Conservation (phyloP, 2,329 filamentous ascomycete species). For the Calonectria naviculata region DNA sequence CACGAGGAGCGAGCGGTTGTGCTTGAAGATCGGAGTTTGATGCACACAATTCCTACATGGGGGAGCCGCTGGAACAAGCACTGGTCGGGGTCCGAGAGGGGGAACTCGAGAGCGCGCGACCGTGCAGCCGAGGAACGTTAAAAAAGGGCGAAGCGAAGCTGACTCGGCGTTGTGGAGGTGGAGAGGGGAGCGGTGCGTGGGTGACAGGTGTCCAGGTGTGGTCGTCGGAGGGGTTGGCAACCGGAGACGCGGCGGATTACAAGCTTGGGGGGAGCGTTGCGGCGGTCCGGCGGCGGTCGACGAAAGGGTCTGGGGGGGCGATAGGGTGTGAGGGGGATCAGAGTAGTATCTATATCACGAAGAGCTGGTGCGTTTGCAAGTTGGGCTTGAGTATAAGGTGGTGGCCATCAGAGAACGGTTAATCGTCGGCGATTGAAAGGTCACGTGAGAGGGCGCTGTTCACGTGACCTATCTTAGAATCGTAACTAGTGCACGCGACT, state of each 20-base stretch:
- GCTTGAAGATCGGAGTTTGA: constrained; percentile 39
- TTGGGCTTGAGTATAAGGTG: constrained; percentile 42
- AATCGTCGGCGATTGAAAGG: constrained; percentile 30
- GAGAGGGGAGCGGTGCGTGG: constrained; percentile 32
- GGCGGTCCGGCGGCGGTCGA: constrained; percentile 36
- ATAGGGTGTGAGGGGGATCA: constrained; percentile 36
- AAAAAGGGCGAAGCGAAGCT: constrained; percentile 31
- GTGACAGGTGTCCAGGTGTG: constrained; percentile 37
- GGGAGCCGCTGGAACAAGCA: constrained; percentile 31
- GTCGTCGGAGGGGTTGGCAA: constrained; percentile 30
- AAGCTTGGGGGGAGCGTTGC: constrained; percentile 35
- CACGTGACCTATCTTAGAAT: constrained; percentile 37
- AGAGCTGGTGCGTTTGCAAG: constrained; percentile 39
- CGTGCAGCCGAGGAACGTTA: constrained; percentile 28
- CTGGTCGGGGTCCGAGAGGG: constrained; percentile 27
- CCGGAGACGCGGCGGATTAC: constrained; percentile 39
- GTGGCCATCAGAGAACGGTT: constrained; percentile 43
- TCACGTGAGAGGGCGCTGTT: constrained; percentile 28
- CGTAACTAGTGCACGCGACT: background rate
- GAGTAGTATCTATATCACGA: constrained; percentile 44
- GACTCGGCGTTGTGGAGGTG: constrained; percentile 34
- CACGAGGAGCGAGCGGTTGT: constrained; percentile 41
- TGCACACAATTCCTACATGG: constrained; percentile 49
- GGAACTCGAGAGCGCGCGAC: constrained; percentile 34
- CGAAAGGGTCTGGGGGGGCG: constrained; percentile 24